Evolutionary conservation across 345 rosid genomes (phyloP).

Genomic region (Brassica rapa): DNA sequence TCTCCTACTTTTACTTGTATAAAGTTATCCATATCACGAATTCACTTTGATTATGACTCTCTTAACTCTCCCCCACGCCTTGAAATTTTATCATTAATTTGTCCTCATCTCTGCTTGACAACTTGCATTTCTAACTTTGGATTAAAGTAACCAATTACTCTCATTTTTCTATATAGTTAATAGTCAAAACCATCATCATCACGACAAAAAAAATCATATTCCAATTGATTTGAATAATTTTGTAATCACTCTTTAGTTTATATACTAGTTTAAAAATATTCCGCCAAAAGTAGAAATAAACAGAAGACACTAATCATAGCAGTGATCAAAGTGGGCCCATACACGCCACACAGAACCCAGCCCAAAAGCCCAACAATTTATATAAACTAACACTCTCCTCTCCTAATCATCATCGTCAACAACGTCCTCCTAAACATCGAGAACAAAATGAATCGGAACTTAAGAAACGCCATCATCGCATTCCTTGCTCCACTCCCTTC

Average conservation of each 20-base stretch:
- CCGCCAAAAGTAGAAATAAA: constrained; percentile 16
- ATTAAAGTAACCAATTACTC: background rate
- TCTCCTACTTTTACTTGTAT: constrained; percentile 27
- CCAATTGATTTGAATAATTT: constrained; percentile 12
- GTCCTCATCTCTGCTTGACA: background rate
- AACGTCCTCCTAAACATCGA: background rate
- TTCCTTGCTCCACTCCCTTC: constrained; percentile 79
- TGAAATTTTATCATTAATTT: background rate
- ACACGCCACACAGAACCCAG: constrained; percentile 12
- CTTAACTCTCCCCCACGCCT: background rate
- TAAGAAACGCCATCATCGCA: constrained; percentile 64
- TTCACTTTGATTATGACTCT: background rate
- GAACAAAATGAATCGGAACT: constrained; percentile 47
- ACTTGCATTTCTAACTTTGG: constrained; percentile 10
- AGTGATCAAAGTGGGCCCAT: constrained; percentile 37
- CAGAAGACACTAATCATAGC: constrained; percentile 28
- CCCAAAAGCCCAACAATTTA: constrained; percentile 24
- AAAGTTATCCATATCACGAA: background rate
- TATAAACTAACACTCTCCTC: constrained; percentile 9
- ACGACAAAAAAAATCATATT: constrained; percentile 12
- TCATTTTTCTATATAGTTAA: background rate
- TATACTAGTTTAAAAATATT: background rate
- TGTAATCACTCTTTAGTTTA: background rate
- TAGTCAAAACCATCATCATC: constrained; percentile 6
- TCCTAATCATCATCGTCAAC: background rate